Evolutionary conservation across 1,284 basidiomycete genomes (phyloP).

Genomic region (Leucoagaricus sp.): DNA sequence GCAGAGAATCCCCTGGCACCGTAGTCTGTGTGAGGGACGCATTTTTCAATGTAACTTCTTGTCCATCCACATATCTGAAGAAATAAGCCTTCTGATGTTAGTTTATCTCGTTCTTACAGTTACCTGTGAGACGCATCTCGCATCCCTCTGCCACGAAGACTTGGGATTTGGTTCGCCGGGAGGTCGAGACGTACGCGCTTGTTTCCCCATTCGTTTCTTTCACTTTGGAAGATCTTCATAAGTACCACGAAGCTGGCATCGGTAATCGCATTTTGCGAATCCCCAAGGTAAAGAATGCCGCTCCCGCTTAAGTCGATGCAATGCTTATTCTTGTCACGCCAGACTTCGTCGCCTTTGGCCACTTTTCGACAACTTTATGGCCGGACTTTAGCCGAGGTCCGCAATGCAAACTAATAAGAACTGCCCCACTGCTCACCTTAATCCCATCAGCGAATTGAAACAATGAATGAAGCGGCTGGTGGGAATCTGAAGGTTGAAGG

Average conservation of each 20-base stretch:
- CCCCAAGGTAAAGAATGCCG: conserved; percentile 54
- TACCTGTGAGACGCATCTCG: conserved; percentile 75
- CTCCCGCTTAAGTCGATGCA: background rate
- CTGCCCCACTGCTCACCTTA: background rate
- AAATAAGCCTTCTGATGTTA: background rate
- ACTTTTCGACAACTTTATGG: conserved; percentile 73
- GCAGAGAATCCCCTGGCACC: conserved; percentile 72
- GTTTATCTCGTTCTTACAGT: conserved; percentile 39
- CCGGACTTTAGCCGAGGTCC: conserved; percentile 63
- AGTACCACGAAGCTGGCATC: conserved; percentile 32
- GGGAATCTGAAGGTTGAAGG: conserved; percentile 67
- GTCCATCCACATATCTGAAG: conserved; percentile 19
- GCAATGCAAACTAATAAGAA: conserved; percentile 20
- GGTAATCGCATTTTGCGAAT: conserved; percentile 55
- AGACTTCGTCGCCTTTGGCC: conserved; percentile 65
- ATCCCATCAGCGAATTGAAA: conserved; percentile 59
- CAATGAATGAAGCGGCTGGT: conserved; percentile 47
- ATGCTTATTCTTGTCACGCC: background rate
- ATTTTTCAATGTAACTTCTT: conserved; percentile 73
- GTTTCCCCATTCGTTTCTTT: conserved; percentile 73
- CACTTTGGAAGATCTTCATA: conserved; percentile 58
- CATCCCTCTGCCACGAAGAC: conserved; percentile 61
- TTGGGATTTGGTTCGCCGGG: conserved; percentile 65
- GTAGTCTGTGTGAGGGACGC: conserved; percentile 81
- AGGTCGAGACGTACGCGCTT: conserved; percentile 73